A percentile compares a stretch with the other conserved stretches of the same genome.
These are phyloP conservation scores for Pichia occidentalis DNA, from an alignment of 805 yeast genomes.

Conservation along the genomic window DNA sequence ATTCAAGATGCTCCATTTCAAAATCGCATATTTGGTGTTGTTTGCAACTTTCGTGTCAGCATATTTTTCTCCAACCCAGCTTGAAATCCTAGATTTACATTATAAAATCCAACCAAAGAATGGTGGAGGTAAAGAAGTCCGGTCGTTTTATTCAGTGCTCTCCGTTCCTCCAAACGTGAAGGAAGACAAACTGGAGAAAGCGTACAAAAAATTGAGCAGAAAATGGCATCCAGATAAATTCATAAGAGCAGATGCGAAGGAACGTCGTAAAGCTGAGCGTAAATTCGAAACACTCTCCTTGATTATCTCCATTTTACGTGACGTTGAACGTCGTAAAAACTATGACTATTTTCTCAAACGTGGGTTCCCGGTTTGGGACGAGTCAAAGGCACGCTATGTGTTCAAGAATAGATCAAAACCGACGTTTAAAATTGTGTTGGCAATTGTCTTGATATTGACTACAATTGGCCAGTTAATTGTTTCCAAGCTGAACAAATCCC, in stretches of 20 bases:
- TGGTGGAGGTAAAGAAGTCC: not conserved
- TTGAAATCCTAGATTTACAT: slow-evolving; percentile 14
- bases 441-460: slow-evolving; percentile 7
- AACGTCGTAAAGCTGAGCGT: slow-evolving; percentile 50
- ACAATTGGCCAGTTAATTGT: slow-evolving; percentile 13
- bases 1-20: not conserved
- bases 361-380: slow-evolving; percentile 82
- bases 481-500: slow-evolving; percentile 11
- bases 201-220: slow-evolving; percentile 65
- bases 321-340: slow-evolving; percentile 48
- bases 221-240: slow-evolving; percentile 83
- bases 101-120: slow-evolving; percentile 15
- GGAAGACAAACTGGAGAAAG: slow-evolving; percentile 50
- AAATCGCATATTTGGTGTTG: slow-evolving; percentile 1
- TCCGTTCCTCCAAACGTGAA: slow-evolving; percentile 33
- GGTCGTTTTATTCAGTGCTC: slow-evolving; percentile 15
- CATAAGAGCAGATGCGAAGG: slow-evolving; percentile 31
- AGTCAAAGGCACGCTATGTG: slow-evolving; percentile 7
- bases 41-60: slow-evolving; percentile 7
- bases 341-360: slow-evolving; percentile 78
- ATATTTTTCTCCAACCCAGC: slow-evolving; percentile 13
- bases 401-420: slow-evolving; percentile 17
- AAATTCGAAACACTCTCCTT: slow-evolving; percentile 73
- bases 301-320: slow-evolving; percentile 67
- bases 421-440: slow-evolving; percentile 3